Conservation (phyloP, 1,284 basidiomycete genomes). For the Apiotrichum veenhuisii region DNA sequence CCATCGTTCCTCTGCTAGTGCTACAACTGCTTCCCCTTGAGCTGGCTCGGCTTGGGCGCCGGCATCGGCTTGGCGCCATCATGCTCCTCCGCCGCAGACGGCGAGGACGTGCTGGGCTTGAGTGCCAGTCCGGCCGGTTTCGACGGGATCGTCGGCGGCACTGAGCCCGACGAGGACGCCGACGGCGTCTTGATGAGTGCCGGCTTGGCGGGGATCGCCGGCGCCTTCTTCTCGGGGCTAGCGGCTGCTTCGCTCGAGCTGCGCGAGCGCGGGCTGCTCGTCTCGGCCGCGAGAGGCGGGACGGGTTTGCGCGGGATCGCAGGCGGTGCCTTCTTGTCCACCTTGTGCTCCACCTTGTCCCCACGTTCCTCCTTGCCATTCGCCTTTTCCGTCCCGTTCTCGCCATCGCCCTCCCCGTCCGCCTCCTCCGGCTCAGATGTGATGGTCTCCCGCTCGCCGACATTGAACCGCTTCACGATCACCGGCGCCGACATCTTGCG, state of each 20-base stretch:
- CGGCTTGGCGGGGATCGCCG: constrained; percentile 1
- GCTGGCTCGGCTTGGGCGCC: constrained; percentile 4
- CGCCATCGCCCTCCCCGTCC: too few species aligned
- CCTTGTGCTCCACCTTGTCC: too few species aligned
- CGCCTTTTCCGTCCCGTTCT: too few species aligned
- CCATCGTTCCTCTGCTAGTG: too few species aligned
- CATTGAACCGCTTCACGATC: neutral
- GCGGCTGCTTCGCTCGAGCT: too few species aligned
- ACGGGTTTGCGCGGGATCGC: neutral
- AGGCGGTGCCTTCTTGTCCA: too few species aligned
- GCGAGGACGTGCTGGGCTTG: neutral
- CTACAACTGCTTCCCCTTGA: constrained; percentile 6
- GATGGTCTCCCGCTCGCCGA: neutral
- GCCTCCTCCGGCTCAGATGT: neutral
- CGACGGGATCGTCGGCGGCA: too few species aligned
- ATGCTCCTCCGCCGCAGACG: too few species aligned
- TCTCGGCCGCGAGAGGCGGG: neutral
- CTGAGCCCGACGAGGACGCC: neutral
- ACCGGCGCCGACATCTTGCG: neutral
- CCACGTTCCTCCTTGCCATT: too few species aligned
- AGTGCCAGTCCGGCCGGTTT: neutral
- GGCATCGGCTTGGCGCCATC: neutral
- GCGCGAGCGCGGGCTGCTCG: neutral
- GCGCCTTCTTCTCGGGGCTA: neutral
- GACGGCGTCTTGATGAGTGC: neutral